Base-by-base conservation (phyloP, 495 filamentous ascomycete genomes). In the Lepraria neglecta region DNA sequence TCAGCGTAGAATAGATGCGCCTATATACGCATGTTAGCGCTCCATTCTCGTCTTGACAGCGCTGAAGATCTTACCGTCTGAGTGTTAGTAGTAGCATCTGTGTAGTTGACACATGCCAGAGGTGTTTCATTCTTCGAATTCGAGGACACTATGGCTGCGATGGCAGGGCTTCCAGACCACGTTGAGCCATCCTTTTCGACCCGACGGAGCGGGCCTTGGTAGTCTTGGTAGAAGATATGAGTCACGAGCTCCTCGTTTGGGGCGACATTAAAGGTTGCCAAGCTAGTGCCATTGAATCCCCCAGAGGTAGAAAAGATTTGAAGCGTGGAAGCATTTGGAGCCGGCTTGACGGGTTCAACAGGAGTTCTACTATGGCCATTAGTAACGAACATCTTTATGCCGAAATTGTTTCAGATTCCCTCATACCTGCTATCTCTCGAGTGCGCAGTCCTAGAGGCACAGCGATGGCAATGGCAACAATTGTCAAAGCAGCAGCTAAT, bases 211-310 rank as follows among this genome's bases (percentile, higher is more conserved):
- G 21, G 46, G 4, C 45, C 47, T 0, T 43, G 35, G 46, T 50
- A 52, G 30, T 52, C 47, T 17, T 60, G 58, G 38, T 60, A 60
- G 24, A 60, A 52, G 3, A 60, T 15, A 31, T 50, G 45, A 33
- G 27, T 31, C 17, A 31, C 17, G 21, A 45, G 46, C 10, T 50
- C 45, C 0, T 38, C 11, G 35, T 24, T 43, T 21, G 12, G n/a
- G 1, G 4, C 24, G 15, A 17, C 15, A 6, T 33, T 27, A 4
- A 60, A 43, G 27, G 58, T 43, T 17, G 31, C 45, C 4, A 60
- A 30, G 33, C 58, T 27, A 14, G 58, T 60, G 46, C 58, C 58
- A 40, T 60, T 60, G 58, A 60, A 60, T 10, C 30, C 58, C n/a
- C 58, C 58, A 50, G 30, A 33, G 45, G 46, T 52, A 52, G 58